Evolutionary conservation across 768 basidiomycete genomes (phyloP), one percentile per base, ranked within the genome.

Genomic region (Pisolithus orientalis): DNA sequence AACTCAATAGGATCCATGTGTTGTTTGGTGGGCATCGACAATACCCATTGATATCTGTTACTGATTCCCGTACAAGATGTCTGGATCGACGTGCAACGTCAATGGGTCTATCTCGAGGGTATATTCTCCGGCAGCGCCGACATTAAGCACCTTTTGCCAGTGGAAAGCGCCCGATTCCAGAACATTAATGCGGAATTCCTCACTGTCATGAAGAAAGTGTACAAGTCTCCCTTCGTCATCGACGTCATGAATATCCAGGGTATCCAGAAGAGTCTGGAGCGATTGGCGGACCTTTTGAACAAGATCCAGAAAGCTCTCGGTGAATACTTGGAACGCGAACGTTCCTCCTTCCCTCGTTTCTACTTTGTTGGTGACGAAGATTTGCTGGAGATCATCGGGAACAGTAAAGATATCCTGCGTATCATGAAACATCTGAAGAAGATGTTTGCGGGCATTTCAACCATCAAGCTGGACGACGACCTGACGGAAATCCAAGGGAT

Each of bases 321-420:
- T 69, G 96, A 99, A 75, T 99, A 99, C 65, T 80, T 99, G 28
- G 96, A 98, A 65, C 85, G 96, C 49, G 96, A 99, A 65, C 85
- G 96, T 51, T 86, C 95, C 4, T 93, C 92, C 0, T 99, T 98
- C 82, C 96, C 96, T 62, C 90, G 96, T 7, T 99, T 98, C 76
- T 99, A 98, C 73, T 99, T 99, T 62, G 93, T 99, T 49, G 96
- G 96, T 62, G 95, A 99, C 70, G 96, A 99, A 65, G 96, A 99
- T 66, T 72, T 99, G 54, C 78, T 99, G 56, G 96, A 99, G 70
- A 99, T 99, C 61, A 98, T 99, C 57, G 96, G 96, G 57, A 98
- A 98, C 74, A 96, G 93, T 79, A 99, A 97, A 69, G 94, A 98
- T 64, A 96, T 98, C 60, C 72, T 93, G 43, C 88, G 96, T 38